A percentile compares a stretch with the other conserved stretches of the same genome.
Evolutionary conservation across 208 protist genomes (phyloP).

Genomic region (Trypanosoma lewisi): DNA sequence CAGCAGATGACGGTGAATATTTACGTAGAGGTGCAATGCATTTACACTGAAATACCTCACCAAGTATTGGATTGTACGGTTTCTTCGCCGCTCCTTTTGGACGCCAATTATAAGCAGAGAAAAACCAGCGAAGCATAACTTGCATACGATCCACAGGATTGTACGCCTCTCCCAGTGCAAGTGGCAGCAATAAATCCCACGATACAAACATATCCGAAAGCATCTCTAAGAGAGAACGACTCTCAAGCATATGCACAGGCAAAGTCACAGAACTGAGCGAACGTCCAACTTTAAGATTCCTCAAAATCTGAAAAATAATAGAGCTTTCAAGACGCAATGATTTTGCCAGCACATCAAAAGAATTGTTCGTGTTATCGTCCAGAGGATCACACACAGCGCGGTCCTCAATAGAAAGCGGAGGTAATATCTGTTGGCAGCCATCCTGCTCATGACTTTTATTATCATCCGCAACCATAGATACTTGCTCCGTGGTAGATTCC

Average conservation of each 20-base stretch:
- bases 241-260: conserved; percentile 26
- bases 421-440: not conserved
- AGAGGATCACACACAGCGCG: conserved; percentile 17
- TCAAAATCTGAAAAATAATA: conserved; percentile 27
- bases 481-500: not conserved
- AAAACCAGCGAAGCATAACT: conserved; percentile 22
- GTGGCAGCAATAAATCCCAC: conserved; percentile 14
- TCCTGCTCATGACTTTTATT: not conserved
- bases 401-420: conserved; percentile 7
- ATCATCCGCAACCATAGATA: not conserved
- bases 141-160: conserved; percentile 23
- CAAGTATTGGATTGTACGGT: conserved; percentile 37
- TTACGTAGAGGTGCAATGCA: conserved; percentile 16
- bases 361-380: conserved; percentile 21
- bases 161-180: conserved; percentile 9
- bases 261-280: conserved; percentile 21
- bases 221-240: conserved; percentile 25
- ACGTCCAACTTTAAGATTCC: conserved; percentile 16
- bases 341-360: conserved; percentile 15
- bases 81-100: conserved; percentile 26
- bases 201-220: conserved; percentile 24
- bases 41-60: conserved; percentile 32
- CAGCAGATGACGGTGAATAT: not conserved
- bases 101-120: conserved; percentile 24
- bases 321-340: conserved; percentile 11